Percentiles rank a stretch among this genome's conserved stretches.
Evolutionary conservation across 2,329 filamentous ascomycete species (phyloP).

Genomic region (Paracamarosporium sp.): DNA sequence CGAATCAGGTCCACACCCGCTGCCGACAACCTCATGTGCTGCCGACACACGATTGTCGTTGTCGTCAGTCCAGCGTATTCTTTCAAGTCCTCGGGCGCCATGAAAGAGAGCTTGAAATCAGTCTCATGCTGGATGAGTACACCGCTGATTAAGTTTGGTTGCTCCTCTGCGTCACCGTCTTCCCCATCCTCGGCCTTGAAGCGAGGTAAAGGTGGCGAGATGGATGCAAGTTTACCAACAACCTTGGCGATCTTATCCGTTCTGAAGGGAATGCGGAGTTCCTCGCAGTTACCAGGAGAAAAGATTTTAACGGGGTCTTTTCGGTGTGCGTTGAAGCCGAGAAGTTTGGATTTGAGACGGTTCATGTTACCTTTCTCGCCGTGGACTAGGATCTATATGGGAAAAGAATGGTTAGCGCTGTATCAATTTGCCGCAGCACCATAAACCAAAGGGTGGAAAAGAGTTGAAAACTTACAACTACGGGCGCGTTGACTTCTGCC

Average conservation of each 20-base stretch:
- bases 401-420: slow-evolving; percentile 11
- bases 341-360: slow-evolving; percentile 89
- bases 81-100: slow-evolving; percentile 94
- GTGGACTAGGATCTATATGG: slow-evolving; percentile 83
- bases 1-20: slow-evolving; percentile 89
- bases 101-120: slow-evolving; percentile 95
- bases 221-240: slow-evolving; percentile 87
- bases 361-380: slow-evolving; percentile 99
- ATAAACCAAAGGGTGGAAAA: too few relatives aligned
- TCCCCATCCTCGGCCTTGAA: slow-evolving; percentile 42
- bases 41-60: slow-evolving; percentile 90
- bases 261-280: slow-evolving; percentile 92
- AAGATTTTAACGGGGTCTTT: slow-evolving; percentile 86
- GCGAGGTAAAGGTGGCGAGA: slow-evolving; percentile 67
- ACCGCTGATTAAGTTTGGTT: slow-evolving; percentile 73
- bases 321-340: slow-evolving; percentile 88
- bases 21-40: slow-evolving; percentile 84
- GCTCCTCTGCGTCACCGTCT: slow-evolving; percentile 30
- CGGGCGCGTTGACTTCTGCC: slow-evolving; percentile 87
- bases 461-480: slow-evolving; percentile 73
- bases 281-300: slow-evolving; percentile 93
- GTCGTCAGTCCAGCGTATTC: slow-evolving; percentile 98
- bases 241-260: slow-evolving; percentile 96
- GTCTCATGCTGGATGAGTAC: slow-evolving; percentile 83
- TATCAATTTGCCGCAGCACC: slow-evolving; percentile 2